Conservation (phyloP, 192 early-diverging fungal genomes). For the Spizellomyces punctatus region DNA sequence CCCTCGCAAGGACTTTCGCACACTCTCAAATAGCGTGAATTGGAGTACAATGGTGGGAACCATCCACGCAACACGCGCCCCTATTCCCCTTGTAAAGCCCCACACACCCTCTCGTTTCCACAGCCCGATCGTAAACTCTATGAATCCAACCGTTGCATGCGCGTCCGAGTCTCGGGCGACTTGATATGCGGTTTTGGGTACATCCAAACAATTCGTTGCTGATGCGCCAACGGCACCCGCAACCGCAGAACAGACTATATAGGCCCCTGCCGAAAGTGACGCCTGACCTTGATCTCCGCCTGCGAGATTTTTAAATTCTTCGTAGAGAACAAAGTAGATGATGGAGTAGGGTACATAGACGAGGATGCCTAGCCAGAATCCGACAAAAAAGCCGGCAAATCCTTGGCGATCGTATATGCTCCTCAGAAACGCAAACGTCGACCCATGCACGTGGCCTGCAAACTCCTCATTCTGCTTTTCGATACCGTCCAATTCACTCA, state of each 20-base stretch:
- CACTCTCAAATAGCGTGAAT: constrained; percentile 61
- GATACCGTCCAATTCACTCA: background rate
- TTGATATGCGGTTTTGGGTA: constrained; percentile 69
- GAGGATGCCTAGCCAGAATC: constrained; percentile 61
- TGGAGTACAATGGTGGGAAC: constrained; percentile 60
- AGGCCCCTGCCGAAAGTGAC: constrained; percentile 36
- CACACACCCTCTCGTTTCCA: constrained; percentile 5
- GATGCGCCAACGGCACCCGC: constrained; percentile 51
- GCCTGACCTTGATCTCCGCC: background rate
- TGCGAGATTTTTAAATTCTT: constrained; percentile 40
- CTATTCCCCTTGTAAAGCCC: constrained; percentile 9
- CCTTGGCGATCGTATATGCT: constrained; percentile 40
- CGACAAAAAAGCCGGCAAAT: constrained; percentile 58
- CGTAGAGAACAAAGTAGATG: constrained; percentile 59
- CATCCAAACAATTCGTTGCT: constrained; percentile 61
- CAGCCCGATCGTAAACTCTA: background rate
- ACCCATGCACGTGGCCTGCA: background rate
- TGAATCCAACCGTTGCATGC: background rate
- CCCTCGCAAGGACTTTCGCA: background rate
- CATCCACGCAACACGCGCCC: constrained; percentile 61
- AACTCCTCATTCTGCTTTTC: too few species aligned
- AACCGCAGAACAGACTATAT: constrained; percentile 49
- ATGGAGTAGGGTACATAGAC: constrained; percentile 69
- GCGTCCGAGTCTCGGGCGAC: constrained; percentile 7
- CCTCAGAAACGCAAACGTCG: constrained; percentile 18